Conservation (phyloP, 306 rosid genomes). For the Ormosia emarginata region DNA sequence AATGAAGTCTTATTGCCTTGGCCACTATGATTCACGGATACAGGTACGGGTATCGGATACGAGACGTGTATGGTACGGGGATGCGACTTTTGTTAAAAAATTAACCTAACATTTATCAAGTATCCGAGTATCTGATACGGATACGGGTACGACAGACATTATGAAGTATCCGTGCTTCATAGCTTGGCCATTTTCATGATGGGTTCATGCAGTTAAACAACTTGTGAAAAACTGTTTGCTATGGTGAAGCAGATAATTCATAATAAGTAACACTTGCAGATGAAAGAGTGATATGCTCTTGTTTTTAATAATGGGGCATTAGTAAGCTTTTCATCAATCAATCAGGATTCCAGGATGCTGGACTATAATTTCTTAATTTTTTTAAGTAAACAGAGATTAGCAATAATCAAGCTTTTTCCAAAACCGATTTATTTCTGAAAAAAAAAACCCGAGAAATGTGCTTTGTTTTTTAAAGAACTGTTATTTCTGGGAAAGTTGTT, state of each 20-base stretch:
- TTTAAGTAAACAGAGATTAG: not conserved
- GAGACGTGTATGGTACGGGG: too few relatives aligned
- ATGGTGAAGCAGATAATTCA: not conserved
- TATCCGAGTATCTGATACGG: too few relatives aligned
- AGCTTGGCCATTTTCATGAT: slow-evolving; percentile 7
- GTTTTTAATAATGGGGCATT: not conserved
- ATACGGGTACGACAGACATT: too few relatives aligned
- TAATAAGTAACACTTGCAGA: not conserved
- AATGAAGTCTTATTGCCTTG: not conserved
- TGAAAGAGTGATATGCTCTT: not conserved
- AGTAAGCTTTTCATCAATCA: not conserved
- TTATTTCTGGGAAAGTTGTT: not conserved
- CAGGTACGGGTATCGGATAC: too few relatives aligned
- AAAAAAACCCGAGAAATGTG: not conserved
- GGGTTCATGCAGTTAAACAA: not conserved
- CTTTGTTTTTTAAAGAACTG: not conserved
- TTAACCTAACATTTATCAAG: too few relatives aligned
- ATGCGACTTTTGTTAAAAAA: too few relatives aligned
- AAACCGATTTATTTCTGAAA: not conserved
- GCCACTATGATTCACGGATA: too few relatives aligned
- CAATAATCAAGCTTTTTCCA: not conserved
- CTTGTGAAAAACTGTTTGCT: not conserved
- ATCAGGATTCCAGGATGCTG: not conserved
- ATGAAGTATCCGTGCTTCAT: too few relatives aligned
- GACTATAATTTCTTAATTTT: not conserved